Evolutionary conservation across 768 basidiomycete genomes (phyloP).

Genomic region (Suillus cothurnatus): DNA sequence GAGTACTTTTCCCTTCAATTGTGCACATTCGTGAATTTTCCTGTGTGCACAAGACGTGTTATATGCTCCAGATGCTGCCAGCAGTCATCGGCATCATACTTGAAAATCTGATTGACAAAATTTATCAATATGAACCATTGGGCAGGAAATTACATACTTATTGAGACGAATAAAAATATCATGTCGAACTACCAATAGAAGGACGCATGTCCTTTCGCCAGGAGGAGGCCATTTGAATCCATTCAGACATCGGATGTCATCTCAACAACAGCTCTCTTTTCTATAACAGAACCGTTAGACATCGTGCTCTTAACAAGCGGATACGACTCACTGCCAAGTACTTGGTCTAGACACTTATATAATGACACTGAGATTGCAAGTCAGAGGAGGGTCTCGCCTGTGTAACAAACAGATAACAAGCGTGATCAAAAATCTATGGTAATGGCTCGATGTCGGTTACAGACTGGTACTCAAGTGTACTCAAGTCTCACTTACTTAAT

Average conservation of each 20-base stretch:
- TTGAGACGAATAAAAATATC: neutral
- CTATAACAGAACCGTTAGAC: neutral
- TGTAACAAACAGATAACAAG: neutral
- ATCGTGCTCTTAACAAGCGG: neutral
- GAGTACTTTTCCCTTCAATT: no score
- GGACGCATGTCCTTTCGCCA: neutral
- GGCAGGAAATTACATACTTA: neutral
- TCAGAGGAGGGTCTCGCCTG: neutral
- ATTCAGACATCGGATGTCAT: neutral
- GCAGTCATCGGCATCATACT: neutral
- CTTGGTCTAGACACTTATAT: neutral
- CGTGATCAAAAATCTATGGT: neutral
- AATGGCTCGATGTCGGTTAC: no score
- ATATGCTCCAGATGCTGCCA: no score
- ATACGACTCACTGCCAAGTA: neutral
- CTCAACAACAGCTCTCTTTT: neutral
- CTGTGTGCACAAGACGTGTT: no score
- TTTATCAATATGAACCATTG: neutral
- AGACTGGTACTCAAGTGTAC: no score
- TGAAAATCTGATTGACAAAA: neutral
- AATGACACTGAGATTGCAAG: neutral
- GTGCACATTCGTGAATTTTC: no score
- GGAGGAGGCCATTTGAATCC: neutral
- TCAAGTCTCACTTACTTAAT: no score
- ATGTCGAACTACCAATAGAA: no score